Percentiles rank a stretch among this genome's conserved stretches.
Conservation (phyloP, 2,329 filamentous ascomycete species). For the Stagonosporopsis rhizophila region DNA sequence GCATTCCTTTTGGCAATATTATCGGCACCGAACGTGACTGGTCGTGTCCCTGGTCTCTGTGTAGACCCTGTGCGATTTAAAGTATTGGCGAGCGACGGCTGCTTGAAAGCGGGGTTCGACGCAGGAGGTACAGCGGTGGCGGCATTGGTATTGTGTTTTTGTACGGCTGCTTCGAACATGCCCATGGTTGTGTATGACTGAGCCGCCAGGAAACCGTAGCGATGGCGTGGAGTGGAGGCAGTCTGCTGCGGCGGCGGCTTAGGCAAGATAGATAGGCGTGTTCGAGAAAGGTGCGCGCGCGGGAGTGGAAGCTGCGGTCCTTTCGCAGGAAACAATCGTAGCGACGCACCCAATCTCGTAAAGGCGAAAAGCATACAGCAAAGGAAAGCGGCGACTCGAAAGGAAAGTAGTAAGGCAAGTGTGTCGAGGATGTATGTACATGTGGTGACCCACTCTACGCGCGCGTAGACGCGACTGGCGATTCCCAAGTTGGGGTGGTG, state of each 20-base stretch:
- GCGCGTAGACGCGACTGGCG: conserved; percentile 27
- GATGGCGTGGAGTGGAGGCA: conserved; percentile 13
- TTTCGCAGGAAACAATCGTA: conserved; percentile 39
- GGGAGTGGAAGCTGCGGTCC: conserved; percentile 28
- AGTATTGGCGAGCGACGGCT: conserved; percentile 48
- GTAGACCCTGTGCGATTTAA: conserved; percentile 48
- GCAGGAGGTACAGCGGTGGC: conserved; percentile 28
- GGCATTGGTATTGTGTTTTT: conserved; percentile 46
- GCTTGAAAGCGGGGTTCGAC: conserved; percentile 33
- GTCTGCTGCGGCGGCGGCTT: conserved; percentile 10
- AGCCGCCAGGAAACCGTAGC: conserved; percentile 26
- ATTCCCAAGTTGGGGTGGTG: conserved; percentile 3
- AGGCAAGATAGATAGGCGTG: conserved; percentile 20
- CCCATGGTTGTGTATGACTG: conserved; percentile 27
- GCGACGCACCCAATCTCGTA: conserved; percentile 40
- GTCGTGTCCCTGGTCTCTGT: conserved; percentile 37
- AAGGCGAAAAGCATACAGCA: conserved; percentile 50
- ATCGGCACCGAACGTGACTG: conserved; percentile 36
- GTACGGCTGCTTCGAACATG: conserved; percentile 53
- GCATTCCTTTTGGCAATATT: conserved; percentile 44
- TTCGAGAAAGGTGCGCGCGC: conserved; percentile 31
- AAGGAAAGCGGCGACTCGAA: conserved; percentile 33
- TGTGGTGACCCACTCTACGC: conserved; percentile 22
- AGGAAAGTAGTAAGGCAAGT: conserved; percentile 32
- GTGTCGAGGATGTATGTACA: conserved; percentile 32